Base-by-base conservation (phyloP, 192 early-diverging fungal genomes). In the Podila horticola region DNA sequence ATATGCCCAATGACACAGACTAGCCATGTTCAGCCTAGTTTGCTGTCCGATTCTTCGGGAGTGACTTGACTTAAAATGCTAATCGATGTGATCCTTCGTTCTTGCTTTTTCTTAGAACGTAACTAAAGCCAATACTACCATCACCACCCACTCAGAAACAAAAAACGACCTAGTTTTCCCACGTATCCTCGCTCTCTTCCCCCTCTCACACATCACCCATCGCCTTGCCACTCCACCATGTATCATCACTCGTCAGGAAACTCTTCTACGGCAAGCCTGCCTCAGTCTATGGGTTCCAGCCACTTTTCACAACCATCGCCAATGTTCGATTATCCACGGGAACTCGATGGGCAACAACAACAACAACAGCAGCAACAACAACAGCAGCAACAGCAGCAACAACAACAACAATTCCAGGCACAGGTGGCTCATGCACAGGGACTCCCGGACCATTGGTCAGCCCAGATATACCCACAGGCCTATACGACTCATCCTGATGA, bases 161-260 rank as follows among this genome's bases (percentile, higher is more conserved):
- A 45, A 41, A 45, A 45, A 45, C 34, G 34, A 36, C 8, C 15
- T 8, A 17, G 41, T 45, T 2, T 45, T 17, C 41, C 41, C 11
- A 15, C 15, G 11, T 2, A 15, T 45, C 41, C 15, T 45, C 15
- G 0, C 0, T 45, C 1, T 45, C 15, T 45, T 45, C 41, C 41
- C 41, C 12, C 41, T 15, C 41, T 45, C 12, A 17, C 41, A 17
- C 41, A 10, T 8, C 34, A 34, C 3, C 11, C 11, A 15, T 45
- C 15, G 41, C 15, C 41, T 45, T 45, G 12, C 2, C 41, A 36
- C 41, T 13, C n/a, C 50, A 61, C 48, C 5, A 77, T 71, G 62
- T 61, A 77, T 59, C 68, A 77, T 57, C 75, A 77, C 28, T n/a
- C 75, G 6, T 77, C 75, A 30, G 69, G 71, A 62, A 77, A 59